phyloP scores from a whole-genome alignment of 805 yeast genomes.

The Schizosaccharomyces japonicus region DNA sequence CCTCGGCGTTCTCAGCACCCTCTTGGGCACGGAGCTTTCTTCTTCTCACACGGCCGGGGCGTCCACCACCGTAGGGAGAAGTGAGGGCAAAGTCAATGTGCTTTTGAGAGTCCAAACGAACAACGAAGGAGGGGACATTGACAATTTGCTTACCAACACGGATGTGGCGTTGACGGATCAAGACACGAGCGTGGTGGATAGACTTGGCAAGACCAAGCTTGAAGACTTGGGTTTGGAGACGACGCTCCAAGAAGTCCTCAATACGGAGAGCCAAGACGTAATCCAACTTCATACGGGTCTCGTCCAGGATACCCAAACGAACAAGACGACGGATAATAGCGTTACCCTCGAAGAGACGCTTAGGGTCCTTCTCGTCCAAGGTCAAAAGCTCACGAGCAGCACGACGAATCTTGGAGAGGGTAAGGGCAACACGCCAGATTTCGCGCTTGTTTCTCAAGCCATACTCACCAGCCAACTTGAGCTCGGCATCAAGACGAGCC shows the following conservation, averaged over 20 bases:
- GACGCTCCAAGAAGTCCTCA: slow-evolving; percentile 99
- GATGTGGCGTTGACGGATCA: slow-evolving; percentile 96
- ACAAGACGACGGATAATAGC: slow-evolving; percentile 99
- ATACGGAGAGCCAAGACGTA: slow-evolving; percentile 92
- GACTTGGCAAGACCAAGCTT: slow-evolving; percentile 98
- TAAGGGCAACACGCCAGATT: slow-evolving; percentile 98
- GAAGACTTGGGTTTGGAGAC: slow-evolving; percentile 99
- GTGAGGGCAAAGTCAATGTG: slow-evolving; percentile 98
- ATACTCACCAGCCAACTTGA: slow-evolving; percentile 97
- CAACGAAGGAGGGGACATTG: slow-evolving; percentile 97
- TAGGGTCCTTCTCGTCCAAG: slow-evolving; percentile 99
- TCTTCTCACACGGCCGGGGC: slow-evolving; percentile 98
- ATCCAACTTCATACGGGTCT: slow-evolving; percentile 99
- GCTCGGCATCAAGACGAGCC: slow-evolving; percentile 78
- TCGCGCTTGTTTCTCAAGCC: slow-evolving; percentile 99
- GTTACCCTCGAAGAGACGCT: slow-evolving; percentile 99
- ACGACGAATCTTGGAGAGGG: slow-evolving; percentile 97
- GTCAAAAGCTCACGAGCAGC: slow-evolving; percentile 99
- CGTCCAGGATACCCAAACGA: slow-evolving; percentile 94
- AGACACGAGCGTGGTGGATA: slow-evolving; percentile 98
- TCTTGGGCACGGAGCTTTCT: slow-evolving; percentile 20
- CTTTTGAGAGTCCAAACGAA: slow-evolving; percentile 98
- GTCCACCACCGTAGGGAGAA: slow-evolving; percentile 99
- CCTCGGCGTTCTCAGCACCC: not conserved
- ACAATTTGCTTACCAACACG: slow-evolving; percentile 99